Conservation (phyloP, 2,329 filamentous ascomycete species). For the Colletotrichum orbiculare region DNA sequence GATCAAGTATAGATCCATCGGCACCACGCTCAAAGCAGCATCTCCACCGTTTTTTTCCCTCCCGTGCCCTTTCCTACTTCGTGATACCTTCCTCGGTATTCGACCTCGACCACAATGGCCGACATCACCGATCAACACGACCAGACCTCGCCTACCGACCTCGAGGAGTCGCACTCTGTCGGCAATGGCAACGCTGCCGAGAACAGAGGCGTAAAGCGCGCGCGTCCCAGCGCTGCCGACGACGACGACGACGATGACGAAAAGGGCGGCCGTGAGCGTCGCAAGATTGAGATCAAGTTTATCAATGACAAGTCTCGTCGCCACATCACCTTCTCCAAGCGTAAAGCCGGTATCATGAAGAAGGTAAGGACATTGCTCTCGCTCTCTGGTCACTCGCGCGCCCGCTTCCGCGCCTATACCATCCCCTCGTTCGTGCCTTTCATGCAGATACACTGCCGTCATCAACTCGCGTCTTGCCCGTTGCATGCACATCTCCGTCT, state of each 20-base stretch:
- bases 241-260: constrained; percentile 98
- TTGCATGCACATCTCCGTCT: background rate
- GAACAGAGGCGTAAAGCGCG: constrained; percentile 88
- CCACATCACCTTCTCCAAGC: constrained; percentile 99
- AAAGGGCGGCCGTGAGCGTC: constrained; percentile 95
- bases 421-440: background rate
- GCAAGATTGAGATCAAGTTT: constrained; percentile 99
- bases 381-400: background rate
- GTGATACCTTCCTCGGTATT: constrained; percentile 47
- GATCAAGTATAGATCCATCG: constrained; percentile 75
- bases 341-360: constrained; percentile 99
- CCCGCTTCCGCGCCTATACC: background rate
- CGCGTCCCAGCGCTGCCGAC: constrained; percentile 83
- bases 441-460: background rate
- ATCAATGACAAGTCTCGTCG: constrained; percentile 99
- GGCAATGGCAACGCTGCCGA: constrained; percentile 73
- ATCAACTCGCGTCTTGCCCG: background rate
- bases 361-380: constrained; percentile 71
- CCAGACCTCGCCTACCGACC: constrained; percentile 78
- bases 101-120: constrained; percentile 66
- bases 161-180: constrained; percentile 75
- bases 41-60: constrained; percentile 68
- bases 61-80: constrained; percentile 64
- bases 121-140: constrained; percentile 84
- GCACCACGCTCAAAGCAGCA: constrained; percentile 74